These are phyloP conservation scores for Lepidium africanum DNA, from an alignment of 345 rosid genomes.

Conservation along the genomic window DNA sequence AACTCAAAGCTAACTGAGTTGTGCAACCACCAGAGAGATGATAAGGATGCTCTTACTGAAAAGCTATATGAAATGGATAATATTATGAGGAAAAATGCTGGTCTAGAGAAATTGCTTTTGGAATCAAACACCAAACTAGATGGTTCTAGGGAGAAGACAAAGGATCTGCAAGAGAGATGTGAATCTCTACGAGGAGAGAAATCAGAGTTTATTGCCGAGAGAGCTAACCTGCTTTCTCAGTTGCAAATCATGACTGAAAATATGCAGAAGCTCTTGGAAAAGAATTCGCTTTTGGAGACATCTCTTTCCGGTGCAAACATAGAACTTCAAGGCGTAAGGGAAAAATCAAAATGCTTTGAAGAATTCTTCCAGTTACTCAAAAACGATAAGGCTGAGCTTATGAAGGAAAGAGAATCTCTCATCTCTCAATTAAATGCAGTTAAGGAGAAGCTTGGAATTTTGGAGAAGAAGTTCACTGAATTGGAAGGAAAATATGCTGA, in stretches of 20 bases:
- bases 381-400: slow-evolving; percentile 60
- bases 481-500: slow-evolving; percentile 55
- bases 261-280: slow-evolving; percentile 66
- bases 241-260: slow-evolving; percentile 63
- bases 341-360: slow-evolving; percentile 61
- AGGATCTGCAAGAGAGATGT: slow-evolving; percentile 50
- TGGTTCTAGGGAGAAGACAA: slow-evolving; percentile 51
- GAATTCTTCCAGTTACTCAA: slow-evolving; percentile 63
- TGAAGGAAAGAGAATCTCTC: slow-evolving; percentile 45
- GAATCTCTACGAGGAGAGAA: slow-evolving; percentile 68
- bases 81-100: slow-evolving; percentile 48
- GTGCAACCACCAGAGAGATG: slow-evolving; percentile 35
- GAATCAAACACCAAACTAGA: slow-evolving; percentile 71
- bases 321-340: slow-evolving; percentile 68
- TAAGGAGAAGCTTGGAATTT: slow-evolving; percentile 48
- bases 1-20: slow-evolving; percentile 56
- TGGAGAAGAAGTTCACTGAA: slow-evolving; percentile 59
- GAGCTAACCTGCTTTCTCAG: slow-evolving; percentile 73
- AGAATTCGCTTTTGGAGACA: slow-evolving; percentile 45
- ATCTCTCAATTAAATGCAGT: slow-evolving; percentile 52
- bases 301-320: slow-evolving; percentile 57
- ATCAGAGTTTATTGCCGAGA: slow-evolving; percentile 55
- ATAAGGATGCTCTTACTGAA: slow-evolving; percentile 39
- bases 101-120: slow-evolving; percentile 56
- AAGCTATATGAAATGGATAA: slow-evolving; percentile 52